Evolutionary conservation across 176 grass and related monocot species (phyloP), one percentile per base, ranked within the genome.

Genomic region (Microstegium vimineum): DNA sequence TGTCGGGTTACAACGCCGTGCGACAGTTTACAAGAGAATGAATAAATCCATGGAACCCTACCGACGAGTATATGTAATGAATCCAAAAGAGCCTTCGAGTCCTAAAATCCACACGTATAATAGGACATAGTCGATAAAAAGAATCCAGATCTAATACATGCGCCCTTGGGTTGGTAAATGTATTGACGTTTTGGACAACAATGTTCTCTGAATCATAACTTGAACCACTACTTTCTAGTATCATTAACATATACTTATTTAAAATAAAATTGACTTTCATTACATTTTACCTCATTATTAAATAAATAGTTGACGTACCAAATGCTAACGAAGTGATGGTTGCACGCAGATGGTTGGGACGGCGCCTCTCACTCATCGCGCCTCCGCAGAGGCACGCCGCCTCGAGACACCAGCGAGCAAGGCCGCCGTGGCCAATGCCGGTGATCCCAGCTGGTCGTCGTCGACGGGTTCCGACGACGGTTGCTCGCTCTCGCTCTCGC

Each of bases 401-500:
- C 22, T 31, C 10, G 37, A 80, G 5, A 65, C 51, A 42, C 25
- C 34, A 17, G 2, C 26, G 12, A 62, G n/a, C 35, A 59, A 6
- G 36, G 6, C 2, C 38, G 17, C 8, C 51, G 37, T 5, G 15
- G 13, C 15, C 34, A n/a, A 60, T n/a, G 54, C 0, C 18, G 15
- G n/a, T 3, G 2, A 9, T 14, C 33, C n/a, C n/a, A n/a, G n/a
- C 15, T 10, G 7, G 8, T 0, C 60, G 12, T 31, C 23, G 14
- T 4, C 59, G 23, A 13, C 51, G 4, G 25, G 40, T 25, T 52
- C 22, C 4, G 28, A 56, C 61, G 47, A 36, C 32, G 52, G 22
- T 5, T 77, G 56, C 73, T 85, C 63, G 26, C 63, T 81, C 73
- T 85, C 63, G 26, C 63, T 81, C 0, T 86, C 79, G 23, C 37